phyloP scores from a whole-genome alignment of 1,139 yeast species.

The Lodderomyces metapsilosis region DNA sequence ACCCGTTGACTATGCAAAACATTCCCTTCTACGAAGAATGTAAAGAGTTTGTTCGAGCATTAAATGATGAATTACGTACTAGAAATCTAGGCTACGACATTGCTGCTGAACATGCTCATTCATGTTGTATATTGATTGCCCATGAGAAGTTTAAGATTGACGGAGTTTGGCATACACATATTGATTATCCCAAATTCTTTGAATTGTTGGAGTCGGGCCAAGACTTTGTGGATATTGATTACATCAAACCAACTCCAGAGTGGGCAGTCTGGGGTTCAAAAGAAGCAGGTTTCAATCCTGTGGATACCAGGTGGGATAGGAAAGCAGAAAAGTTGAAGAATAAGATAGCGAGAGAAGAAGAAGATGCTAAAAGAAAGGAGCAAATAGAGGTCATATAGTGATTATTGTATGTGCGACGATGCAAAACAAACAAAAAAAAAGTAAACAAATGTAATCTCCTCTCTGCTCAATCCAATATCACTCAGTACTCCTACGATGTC shows the following conservation, averaged over 20 bases:
- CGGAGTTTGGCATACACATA: slow-evolving; percentile 86
- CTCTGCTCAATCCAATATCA: neutral
- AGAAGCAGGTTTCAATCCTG: slow-evolving; percentile 89
- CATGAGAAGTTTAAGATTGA: slow-evolving; percentile 67
- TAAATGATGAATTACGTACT: slow-evolving; percentile 55
- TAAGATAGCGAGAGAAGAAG: slow-evolving; percentile 38
- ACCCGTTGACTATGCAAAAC: slow-evolving; percentile 91
- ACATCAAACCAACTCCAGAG: slow-evolving; percentile 74
- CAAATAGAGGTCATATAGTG: neutral
- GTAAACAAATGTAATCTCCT: neutral
- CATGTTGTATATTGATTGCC: slow-evolving; percentile 87
- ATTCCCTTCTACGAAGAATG: slow-evolving; percentile 95
- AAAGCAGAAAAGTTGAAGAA: slow-evolving; percentile 62
- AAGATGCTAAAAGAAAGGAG: slow-evolving; percentile 6
- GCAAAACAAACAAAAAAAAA: neutral
- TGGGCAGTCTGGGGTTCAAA: slow-evolving; percentile 92
- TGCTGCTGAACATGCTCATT: slow-evolving; percentile 95
- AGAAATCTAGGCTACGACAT: slow-evolving; percentile 74
- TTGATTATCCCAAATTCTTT: slow-evolving; percentile 77
- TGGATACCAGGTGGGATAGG: slow-evolving; percentile 66
- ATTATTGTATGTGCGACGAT: too few species aligned
- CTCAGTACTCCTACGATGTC: neutral
- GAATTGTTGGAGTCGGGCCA: slow-evolving; percentile 62
- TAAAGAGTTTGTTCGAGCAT: slow-evolving; percentile 63
- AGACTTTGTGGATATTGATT: slow-evolving; percentile 76